phyloP scores from a whole-genome alignment of 495 filamentous ascomycete genomes.

The Podospora tetraspora region DNA sequence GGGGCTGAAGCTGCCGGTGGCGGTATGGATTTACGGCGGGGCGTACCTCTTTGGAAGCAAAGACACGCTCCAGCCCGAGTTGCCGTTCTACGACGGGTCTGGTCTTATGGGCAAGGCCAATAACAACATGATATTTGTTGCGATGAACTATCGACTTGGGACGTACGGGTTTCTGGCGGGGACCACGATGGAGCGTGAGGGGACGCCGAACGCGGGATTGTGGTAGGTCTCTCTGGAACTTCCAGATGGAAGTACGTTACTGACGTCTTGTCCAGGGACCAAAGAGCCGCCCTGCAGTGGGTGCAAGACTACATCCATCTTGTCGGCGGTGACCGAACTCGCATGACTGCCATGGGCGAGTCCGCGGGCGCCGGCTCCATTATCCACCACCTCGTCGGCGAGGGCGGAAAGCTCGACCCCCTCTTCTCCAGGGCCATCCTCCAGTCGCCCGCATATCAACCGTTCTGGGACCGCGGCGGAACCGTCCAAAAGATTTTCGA shows the following conservation, averaged over 20 bases:
- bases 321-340: conserved; percentile 58
- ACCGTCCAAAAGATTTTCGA: conserved; percentile 36
- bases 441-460: conserved; percentile 46
- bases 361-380: conserved; percentile 61
- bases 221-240: conserved; percentile 8
- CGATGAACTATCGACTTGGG: conserved; percentile 58
- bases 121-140: conserved; percentile 51
- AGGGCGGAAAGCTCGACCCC: conserved; percentile 46
- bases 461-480: conserved; percentile 38
- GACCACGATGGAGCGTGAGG: conserved; percentile 42
- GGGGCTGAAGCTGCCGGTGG: conserved; percentile 38
- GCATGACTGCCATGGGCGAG: conserved; percentile 65
- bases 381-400: conserved; percentile 61
- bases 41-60: conserved; percentile 53
- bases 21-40: conserved; percentile 60
- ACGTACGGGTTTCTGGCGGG: conserved; percentile 53
- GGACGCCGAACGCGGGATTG: conserved; percentile 44
- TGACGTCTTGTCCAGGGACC: conserved; percentile 31
- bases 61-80: conserved; percentile 21
- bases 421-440: conserved; percentile 44
- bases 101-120: conserved; percentile 44
- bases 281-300: conserved; percentile 56
- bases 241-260: not conserved
- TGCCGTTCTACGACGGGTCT: conserved; percentile 32
- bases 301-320: conserved; percentile 59